Base-by-base conservation (phyloP, 2,329 filamentous ascomycete genomes). In the Penicillium sp. region DNA sequence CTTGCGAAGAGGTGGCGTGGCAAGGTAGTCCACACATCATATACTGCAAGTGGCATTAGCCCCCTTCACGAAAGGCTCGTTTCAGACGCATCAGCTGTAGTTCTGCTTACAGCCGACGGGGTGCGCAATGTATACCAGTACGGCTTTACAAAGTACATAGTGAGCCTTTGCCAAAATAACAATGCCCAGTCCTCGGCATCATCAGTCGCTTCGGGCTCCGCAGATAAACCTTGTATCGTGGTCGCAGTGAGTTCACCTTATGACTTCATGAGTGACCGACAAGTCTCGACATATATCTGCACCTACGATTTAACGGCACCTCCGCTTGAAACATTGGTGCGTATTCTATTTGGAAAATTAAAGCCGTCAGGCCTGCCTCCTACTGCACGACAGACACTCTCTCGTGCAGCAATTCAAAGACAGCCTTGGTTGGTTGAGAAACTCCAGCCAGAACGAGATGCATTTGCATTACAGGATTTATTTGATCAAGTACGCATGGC, bases 81-180 rank as follows among this genome's bases (percentile, higher is more conserved):
- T 9, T 57, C 55, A 20, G 49, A 57, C 33, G 55, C 55, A 24
- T 40, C 49, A 6, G 55, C 45, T 9, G 55, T 57, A 16, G 43
- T 57, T 35, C 20, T 57, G 26, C 48, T 57, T 35, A 57, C 55
- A n/a, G 55, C 55, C 28, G 55, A 57, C 14, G 55, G 55, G 12
- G 55, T 57, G 3, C 55, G 55, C 20, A 57, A 57, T 53, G 55
- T 57, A 6, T 57, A 57, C 26, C 55, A 57, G 30, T 57, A 57
- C 26, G 55, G 55, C 14, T 57, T 57, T 30, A 53, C 49, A 12
- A 57, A 57, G 20, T 57, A 57, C 12, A 57, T 57, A 24, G 43
- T 49, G n/a, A 57, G 55, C 28, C 43, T 57, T 11, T 57, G 55
- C 21, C 55, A 57, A 35, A 46, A 23, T 7, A 48, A 43, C 23